Conservation (phyloP, 441 rosid species). For the Croton setiger region DNA sequence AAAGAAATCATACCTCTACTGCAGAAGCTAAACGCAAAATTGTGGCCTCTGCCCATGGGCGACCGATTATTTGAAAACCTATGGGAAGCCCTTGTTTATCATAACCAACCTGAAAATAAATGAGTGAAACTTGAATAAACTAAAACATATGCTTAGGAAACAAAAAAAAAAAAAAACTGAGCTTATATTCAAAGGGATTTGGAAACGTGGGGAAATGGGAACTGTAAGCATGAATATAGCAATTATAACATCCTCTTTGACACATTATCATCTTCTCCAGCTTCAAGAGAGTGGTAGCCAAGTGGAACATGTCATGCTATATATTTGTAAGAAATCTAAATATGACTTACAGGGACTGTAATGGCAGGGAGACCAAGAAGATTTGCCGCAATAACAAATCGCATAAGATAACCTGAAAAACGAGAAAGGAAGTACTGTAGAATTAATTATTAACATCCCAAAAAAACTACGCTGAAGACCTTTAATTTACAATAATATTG, state of each 20-base stretch:
- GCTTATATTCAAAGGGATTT: too few species aligned
- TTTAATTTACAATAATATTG: neutral
- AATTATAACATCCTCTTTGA: neutral
- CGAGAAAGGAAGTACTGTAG: slow-evolving; percentile 7
- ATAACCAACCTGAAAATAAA: slow-evolving; percentile 61
- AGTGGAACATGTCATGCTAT: neutral
- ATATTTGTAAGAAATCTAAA: slow-evolving; percentile 1
- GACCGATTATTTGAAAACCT: slow-evolving; percentile 75
- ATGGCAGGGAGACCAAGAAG: slow-evolving; percentile 88
- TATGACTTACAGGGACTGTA: slow-evolving; percentile 64
- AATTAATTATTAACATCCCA: neutral
- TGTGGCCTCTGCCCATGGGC: slow-evolving; percentile 87
- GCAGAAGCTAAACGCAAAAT: slow-evolving; percentile 66
- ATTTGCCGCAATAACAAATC: slow-evolving; percentile 56
- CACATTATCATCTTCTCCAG: neutral
- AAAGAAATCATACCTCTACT: slow-evolving; percentile 47
- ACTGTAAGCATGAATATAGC: neutral
- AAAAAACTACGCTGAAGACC: neutral
- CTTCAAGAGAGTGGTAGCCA: neutral
- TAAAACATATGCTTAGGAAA: neutral
- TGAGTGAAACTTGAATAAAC: neutral
- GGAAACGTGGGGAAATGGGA: neutral
- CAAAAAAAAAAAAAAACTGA: too few species aligned
- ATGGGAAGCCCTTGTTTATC: slow-evolving; percentile 87
- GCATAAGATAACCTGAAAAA: slow-evolving; percentile 67